phyloP scores from a whole-genome alignment of 2,329 filamentous ascomycete species.

The Penicillium paneum region DNA sequence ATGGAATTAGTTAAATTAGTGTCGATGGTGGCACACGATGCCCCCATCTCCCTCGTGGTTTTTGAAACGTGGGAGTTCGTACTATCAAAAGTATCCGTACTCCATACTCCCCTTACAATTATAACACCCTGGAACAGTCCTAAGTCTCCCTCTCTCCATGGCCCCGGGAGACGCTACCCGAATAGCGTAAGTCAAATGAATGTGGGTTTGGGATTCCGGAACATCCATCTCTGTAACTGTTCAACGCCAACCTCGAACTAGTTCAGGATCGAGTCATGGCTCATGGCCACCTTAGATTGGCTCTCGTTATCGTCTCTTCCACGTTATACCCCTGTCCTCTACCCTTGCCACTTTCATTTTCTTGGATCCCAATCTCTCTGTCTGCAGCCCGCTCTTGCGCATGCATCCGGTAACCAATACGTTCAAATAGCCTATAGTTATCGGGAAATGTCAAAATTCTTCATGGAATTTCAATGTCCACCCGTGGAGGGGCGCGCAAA shows the following conservation, averaged over 20 bases:
- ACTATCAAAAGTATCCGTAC: neutral
- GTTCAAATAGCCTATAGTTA: neutral
- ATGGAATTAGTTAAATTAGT: neutral
- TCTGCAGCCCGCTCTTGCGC: neutral
- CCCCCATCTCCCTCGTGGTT: neutral
- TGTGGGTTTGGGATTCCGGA: neutral
- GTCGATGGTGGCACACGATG: neutral
- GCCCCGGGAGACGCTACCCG: slow-evolving; percentile 5
- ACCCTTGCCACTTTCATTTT: neutral
- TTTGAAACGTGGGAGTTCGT: neutral
- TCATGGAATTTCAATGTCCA: slow-evolving; percentile 6
- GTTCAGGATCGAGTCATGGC: neutral
- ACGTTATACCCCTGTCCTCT: neutral
- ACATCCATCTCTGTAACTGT: slow-evolving; percentile 4
- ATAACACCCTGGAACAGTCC: neutral
- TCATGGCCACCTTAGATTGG: neutral
- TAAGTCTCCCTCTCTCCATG: neutral
- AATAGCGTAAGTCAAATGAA: neutral
- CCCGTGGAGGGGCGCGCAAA: slow-evolving; percentile 17
- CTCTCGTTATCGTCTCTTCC: neutral
- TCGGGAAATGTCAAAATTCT: neutral
- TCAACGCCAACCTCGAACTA: slow-evolving; percentile 12
- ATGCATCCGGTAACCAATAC: neutral
- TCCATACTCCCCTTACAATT: neutral
- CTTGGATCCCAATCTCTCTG: neutral